These are phyloP conservation scores for Sporothrix sp. DNA, from an alignment of 2,329 filamentous ascomycete species.

Conservation along the genomic window DNA sequence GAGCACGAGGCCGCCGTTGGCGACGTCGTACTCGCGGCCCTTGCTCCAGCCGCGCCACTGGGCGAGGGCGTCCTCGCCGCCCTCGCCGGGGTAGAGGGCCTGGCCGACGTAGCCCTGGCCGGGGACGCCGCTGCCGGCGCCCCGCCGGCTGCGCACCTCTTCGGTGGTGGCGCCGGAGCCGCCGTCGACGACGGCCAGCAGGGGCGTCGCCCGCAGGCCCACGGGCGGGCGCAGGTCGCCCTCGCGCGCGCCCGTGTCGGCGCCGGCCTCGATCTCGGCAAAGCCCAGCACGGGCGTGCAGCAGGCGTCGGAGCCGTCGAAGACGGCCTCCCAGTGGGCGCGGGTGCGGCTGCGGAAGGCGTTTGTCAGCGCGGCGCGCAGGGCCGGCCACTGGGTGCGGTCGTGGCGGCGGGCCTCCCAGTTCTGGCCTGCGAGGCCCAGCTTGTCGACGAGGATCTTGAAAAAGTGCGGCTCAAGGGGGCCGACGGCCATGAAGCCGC, in stretches of 20 bases:
- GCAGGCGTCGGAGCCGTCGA: slow-evolving; percentile 87
- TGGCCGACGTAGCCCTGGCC: slow-evolving; percentile 58
- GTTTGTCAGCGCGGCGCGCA: slow-evolving; percentile 50
- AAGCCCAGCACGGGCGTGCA: slow-evolving; percentile 80
- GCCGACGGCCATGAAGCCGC: slow-evolving; percentile 76
- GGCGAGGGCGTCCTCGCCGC: slow-evolving; percentile 58
- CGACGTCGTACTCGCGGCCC: slow-evolving; percentile 60
- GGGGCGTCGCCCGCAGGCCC: slow-evolving; percentile 60
- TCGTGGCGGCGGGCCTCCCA: slow-evolving; percentile 49
- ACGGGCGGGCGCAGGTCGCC: slow-evolving; percentile 64
- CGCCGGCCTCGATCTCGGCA: slow-evolving; percentile 53
- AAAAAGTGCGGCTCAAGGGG: slow-evolving; percentile 87
- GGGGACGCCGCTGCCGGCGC: slow-evolving; percentile 55
- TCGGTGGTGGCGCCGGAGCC: slow-evolving; percentile 44
- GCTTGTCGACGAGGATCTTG: slow-evolving; percentile 51
- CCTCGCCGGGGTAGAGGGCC: slow-evolving; percentile 54
- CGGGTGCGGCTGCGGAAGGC: slow-evolving; percentile 63
- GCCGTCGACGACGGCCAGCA: slow-evolving; percentile 44
- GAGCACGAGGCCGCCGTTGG: slow-evolving; percentile 50
- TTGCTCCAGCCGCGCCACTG: slow-evolving; percentile 70
- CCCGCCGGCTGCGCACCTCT: slow-evolving; percentile 27
- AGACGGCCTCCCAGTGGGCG: slow-evolving; percentile 72
- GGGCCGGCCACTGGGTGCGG: slow-evolving; percentile 54
- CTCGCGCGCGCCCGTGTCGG: slow-evolving; percentile 31
- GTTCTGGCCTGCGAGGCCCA: slow-evolving; percentile 43